phyloP scores from a whole-genome alignment of 305 asterid species.

The Fraxinus albicans region DNA sequence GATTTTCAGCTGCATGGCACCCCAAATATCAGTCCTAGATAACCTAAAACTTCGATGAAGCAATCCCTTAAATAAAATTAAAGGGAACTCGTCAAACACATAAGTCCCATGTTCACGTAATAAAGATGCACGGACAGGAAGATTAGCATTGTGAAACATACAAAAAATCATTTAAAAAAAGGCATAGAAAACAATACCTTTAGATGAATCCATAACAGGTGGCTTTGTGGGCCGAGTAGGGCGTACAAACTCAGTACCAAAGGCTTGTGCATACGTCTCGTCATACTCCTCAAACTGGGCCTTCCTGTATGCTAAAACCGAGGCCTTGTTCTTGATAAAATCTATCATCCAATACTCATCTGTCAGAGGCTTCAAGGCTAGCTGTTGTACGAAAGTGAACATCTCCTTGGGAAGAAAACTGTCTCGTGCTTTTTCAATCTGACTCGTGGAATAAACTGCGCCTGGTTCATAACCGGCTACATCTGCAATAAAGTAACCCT shows the following conservation, averaged over 20 bases:
- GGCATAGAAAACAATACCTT: slow-evolving; percentile 48
- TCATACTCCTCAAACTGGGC: slow-evolving; percentile 76
- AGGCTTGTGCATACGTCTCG: slow-evolving; percentile 93
- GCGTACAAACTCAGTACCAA: slow-evolving; percentile 60
- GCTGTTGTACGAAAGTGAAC: slow-evolving; percentile 49
- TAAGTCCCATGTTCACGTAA: not conserved
- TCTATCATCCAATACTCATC: slow-evolving; percentile 36
- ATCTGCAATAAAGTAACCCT: slow-evolving; percentile 64
- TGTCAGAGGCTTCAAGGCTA: slow-evolving; percentile 59
- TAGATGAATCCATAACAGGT: slow-evolving; percentile 49
- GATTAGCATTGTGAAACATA: not conserved
- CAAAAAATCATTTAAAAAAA: not conserved
- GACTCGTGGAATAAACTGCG: slow-evolving; percentile 48
- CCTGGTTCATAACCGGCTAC: slow-evolving; percentile 65
- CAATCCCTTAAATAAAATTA: not conserved
- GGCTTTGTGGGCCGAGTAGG: slow-evolving; percentile 55
- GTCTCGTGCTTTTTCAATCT: slow-evolving; percentile 69
- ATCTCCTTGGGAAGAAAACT: slow-evolving; percentile 58
- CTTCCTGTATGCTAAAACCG: slow-evolving; percentile 63
- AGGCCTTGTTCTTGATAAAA: slow-evolving; percentile 66
- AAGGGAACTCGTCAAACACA: not conserved
- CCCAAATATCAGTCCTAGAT: not conserved
- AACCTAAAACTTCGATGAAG: not conserved
- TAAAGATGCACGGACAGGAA: not conserved
- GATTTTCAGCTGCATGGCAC: not conserved